Evolutionary conservation across 108 stramenopile genomes (phyloP).

Genomic region (Pseudonitzschia delicatissima): DNA sequence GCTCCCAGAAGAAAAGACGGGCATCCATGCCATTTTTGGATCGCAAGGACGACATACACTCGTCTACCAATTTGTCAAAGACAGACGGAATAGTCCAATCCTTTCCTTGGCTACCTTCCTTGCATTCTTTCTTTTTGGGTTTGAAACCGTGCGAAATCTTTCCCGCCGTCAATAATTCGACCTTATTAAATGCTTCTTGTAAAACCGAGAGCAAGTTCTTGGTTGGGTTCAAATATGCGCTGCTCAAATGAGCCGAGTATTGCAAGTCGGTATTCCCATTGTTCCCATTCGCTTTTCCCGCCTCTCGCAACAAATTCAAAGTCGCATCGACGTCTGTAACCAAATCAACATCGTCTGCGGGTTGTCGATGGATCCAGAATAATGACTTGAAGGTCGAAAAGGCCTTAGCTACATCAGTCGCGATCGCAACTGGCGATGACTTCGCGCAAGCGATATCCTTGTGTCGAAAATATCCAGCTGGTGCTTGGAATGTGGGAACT

Average conservation of each 20-base stretch:
- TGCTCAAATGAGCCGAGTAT: conserved; percentile 53
- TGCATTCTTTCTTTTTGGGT: conserved; percentile 46
- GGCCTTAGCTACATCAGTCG: not conserved
- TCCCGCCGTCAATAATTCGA: conserved; percentile 72
- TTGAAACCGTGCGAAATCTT: conserved; percentile 72
- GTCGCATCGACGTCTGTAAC: conserved; percentile 31
- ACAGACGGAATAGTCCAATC: conserved; percentile 68
- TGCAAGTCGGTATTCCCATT: not conserved
- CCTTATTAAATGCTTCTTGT: conserved; percentile 21
- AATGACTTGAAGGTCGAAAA: conserved; percentile 2
- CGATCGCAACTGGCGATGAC: not conserved
- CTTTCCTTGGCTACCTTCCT: conserved; percentile 57
- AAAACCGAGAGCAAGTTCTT: conserved; percentile 32
- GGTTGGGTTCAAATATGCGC: conserved; percentile 84
- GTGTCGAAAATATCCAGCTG: conserved; percentile 19
- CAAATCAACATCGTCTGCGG: not conserved
- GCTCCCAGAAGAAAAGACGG: conserved; percentile 62
- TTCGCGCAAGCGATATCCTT: not conserved
- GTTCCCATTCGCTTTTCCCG: not conserved
- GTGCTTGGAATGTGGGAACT: conserved; percentile 69
- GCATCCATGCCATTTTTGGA: conserved; percentile 6
- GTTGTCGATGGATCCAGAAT: not conserved
- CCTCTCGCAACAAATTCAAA: conserved; percentile 22
- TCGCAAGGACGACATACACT: conserved; percentile 28
- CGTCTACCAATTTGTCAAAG: conserved; percentile 53